A percentile compares a stretch with the other conserved stretches of the same genome.
phyloP scores from a whole-genome alignment of 75 land plant genomes.

The Ceratopteris richardii region DNA sequence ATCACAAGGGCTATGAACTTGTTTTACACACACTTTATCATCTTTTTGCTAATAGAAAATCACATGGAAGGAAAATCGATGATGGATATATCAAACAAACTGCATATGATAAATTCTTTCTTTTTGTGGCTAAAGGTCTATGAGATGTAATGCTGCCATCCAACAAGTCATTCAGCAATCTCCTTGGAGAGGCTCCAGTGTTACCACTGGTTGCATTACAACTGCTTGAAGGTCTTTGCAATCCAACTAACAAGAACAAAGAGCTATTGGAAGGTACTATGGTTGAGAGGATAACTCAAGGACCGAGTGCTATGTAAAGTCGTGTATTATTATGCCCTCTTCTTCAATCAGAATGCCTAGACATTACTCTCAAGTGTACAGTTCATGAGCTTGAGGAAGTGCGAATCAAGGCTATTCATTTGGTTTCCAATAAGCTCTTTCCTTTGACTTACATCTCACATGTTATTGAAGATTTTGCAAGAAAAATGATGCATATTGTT shows the following conservation, averaged over 20 bases:
- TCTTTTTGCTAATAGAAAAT: too few relatives aligned
- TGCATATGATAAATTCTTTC: too few relatives aligned
- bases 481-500: slow-evolving; percentile 58
- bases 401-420: slow-evolving; percentile 82
- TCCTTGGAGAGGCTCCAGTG: slow-evolving; percentile 82
- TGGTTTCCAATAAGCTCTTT: slow-evolving; percentile 97
- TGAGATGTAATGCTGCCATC: slow-evolving; percentile 68
- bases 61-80: too few relatives aligned
- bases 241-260: slow-evolving; percentile 14
- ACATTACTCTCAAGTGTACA: slow-evolving; percentile 79
- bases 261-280: slow-evolving; percentile 22
- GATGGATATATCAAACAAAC: too few relatives aligned
- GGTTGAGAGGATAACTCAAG: slow-evolving; percentile 88
- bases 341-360: slow-evolving; percentile 56
- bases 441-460: slow-evolving; percentile 51
- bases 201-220: slow-evolving; percentile 59
- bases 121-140: slow-evolving; percentile 78
- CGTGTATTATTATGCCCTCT: slow-evolving; percentile 76
- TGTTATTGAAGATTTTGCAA: slow-evolving; percentile 80
- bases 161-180: slow-evolving; percentile 78
- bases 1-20: too few relatives aligned
- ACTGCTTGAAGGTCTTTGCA: slow-evolving; percentile 65
- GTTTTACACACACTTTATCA: too few relatives aligned
- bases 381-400: slow-evolving; percentile 74
- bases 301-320: slow-evolving; percentile 87